Base-by-base conservation (phyloP, 306 rosid species). In the Morella rubra region DNA sequence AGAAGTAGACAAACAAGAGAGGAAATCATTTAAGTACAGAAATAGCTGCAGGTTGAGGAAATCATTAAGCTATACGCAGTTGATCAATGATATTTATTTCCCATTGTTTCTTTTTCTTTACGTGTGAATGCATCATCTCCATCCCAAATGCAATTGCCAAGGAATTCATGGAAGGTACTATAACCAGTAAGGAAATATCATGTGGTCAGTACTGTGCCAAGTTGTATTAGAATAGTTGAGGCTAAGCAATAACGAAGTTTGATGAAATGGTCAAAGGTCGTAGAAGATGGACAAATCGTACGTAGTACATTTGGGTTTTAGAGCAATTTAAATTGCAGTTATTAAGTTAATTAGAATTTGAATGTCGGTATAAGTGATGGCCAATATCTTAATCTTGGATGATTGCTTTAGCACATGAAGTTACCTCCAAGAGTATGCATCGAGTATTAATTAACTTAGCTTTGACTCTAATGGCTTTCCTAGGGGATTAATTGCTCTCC, bases 201-300 rank as follows among this genome's bases (percentile, higher is more conserved):
- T 12, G 5, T 3, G 53, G 53, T 12, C 14, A 11, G 53, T 49
- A 49, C 14, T 11, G 13, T 47, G 11, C 15, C 16, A 9, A 60
- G 51, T 65, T 77, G 76, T 70, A 66, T 55, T 59, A 54, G 46
- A 85, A 76, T 60, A 82, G 72, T 32, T 32, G 2, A 76, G 66
- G 51, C 50, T 56, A 74, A 77, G 65, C 18, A 69, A 53, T 44
- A 46, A 24, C 62, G 49, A 32, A 3, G 37, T 32, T 51, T 76
- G 56, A 80, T 80, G 69, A 78, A 77, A 71, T 73, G 89, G 85
- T 87, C 84, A 82, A 82, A 73, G 72, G 74, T 59, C 66, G 75
- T 61, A 54, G 54, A 45, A 77, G 61, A 70, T 76, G 77, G 79
- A 71, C 69, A 77, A 59, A 77, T 83, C 81, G 85, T 75, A 32